Conservation (phyloP, 768 basidiomycete species). For the Naematelia aurantialba region DNA sequence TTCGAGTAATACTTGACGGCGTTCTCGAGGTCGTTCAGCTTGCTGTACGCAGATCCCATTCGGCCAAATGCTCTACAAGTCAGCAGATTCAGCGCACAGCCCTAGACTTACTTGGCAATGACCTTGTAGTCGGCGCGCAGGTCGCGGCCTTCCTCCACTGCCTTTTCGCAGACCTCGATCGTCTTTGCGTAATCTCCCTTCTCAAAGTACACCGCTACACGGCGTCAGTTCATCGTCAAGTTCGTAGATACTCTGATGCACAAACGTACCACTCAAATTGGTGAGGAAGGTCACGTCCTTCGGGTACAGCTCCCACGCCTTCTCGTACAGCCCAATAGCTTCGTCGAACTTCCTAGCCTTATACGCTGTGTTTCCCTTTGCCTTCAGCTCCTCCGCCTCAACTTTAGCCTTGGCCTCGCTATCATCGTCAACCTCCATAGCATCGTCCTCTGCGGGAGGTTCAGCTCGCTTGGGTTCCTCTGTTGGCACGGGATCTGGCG, state of each 20-base stretch:
- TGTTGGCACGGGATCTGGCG: constrained; percentile 42
- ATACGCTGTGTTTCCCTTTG: constrained; percentile 73
- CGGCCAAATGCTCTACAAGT: constrained; percentile 69
- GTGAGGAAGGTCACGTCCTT: constrained; percentile 92
- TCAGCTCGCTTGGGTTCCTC: constrained; percentile 2
- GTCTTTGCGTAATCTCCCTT: constrained; percentile 84
- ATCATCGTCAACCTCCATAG: constrained; percentile 61
- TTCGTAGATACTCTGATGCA: background rate
- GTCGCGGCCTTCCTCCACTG: constrained; percentile 91
- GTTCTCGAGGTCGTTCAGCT: constrained; percentile 67
- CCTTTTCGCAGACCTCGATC: constrained; percentile 88
- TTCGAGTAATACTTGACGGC: constrained; percentile 92
- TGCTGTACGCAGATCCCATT: constrained; percentile 75
- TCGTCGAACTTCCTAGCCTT: constrained; percentile 77
- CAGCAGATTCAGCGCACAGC: constrained; percentile 6
- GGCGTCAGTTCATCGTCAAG: background rate
- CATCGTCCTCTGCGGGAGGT: constrained; percentile 50
- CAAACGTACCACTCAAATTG: constrained; percentile 72
- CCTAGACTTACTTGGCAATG: constrained; percentile 65
- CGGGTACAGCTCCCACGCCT: constrained; percentile 89
- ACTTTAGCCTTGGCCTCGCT: constrained; percentile 72
- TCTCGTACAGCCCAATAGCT: constrained; percentile 70
- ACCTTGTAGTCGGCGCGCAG: constrained; percentile 91
- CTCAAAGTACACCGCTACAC: constrained; percentile 83
- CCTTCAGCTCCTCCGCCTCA: constrained; percentile 74